Conservation (phyloP, 768 basidiomycete genomes). For the Imleria badia region DNA sequence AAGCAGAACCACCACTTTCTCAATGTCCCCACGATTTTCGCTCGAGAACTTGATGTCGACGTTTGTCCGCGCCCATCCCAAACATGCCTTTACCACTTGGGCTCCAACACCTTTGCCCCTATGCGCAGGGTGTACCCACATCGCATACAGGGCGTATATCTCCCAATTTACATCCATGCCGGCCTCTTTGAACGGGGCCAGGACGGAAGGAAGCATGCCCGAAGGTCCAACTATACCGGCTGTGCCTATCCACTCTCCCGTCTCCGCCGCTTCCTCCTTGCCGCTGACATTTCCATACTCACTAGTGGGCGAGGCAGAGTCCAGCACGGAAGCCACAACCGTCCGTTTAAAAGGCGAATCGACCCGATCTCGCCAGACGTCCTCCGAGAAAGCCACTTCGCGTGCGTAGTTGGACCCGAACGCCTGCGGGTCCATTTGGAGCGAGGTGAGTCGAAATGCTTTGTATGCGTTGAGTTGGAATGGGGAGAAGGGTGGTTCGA, state of each 20-base stretch:
- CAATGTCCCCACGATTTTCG: neutral
- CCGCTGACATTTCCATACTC: neutral
- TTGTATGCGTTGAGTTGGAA: constrained; percentile 27
- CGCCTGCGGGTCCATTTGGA: constrained; percentile 20
- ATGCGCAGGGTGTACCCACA: constrained; percentile 32
- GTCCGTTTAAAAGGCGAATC: constrained; percentile 11
- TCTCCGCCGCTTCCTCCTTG: neutral
- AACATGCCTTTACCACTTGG: constrained; percentile 14
- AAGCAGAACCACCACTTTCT: constrained; percentile 21
- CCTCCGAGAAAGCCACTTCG: constrained; percentile 21
- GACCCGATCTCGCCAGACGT: constrained; percentile 24
- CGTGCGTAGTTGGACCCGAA: constrained; percentile 25
- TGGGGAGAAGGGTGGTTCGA: constrained; percentile 12
- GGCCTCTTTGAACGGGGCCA: constrained; percentile 13
- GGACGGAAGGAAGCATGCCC: neutral
- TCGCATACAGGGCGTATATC: constrained; percentile 19
- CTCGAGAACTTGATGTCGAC: constrained; percentile 10
- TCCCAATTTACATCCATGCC: constrained; percentile 18
- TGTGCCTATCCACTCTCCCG: constrained; percentile 22
- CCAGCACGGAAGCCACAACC: constrained; percentile 13
- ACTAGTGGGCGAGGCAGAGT: neutral
- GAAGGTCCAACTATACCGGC: constrained; percentile 17
- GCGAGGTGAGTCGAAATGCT: constrained; percentile 20
- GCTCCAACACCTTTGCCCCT: constrained; percentile 22
- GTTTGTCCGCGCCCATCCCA: constrained; percentile 27